Evolutionary conservation across 2,329 filamentous ascomycete species (phyloP), one percentile per base, ranked within the genome.

Genomic region (Chaetomium sp.): DNA sequence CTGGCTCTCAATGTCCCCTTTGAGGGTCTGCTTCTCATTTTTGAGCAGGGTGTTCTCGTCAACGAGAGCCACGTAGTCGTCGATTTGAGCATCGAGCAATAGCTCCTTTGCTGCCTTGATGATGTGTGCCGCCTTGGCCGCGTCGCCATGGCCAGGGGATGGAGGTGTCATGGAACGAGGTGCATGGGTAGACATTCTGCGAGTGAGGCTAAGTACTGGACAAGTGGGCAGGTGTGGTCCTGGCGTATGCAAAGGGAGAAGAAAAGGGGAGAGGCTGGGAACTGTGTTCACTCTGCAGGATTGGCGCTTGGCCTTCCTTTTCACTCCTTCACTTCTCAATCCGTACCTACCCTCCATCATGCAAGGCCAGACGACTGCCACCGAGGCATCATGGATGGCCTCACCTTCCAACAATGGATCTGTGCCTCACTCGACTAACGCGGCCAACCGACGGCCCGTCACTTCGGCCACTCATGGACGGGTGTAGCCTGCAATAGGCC

Each of bases 391-490:
- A 42, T n/a, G 38, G 38, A 57, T 53, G 49, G 56, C 27, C 23
- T 25, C 42, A 29, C 13, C 31, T 27, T 8, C 31, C 57, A 54
- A 45, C 49, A 47, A 57, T 47, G 56, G 16, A 23, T 21, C 60
- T 60, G 60, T 66, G 60, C 51, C 45, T 53, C 55, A 35, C 29
- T 19, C 16, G n/a, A 8, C 12, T 3, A 4, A 58, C 55, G 60
- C 50, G 53, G 60, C 50, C 19, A 29, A 4, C 60, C 51, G 45
- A n/a, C 64, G 64, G 64, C 31, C 60, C 55, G 57, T 31, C 29
- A 53, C 64, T 33, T 63, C 47, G 57, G 33, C 64, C 64, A 63
- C 51, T 63, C 50, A 57, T 16, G 25, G n/a, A 12, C 33, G 54
- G 56, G 23, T 31, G 38, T 45, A 47, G 25, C 21, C 60, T 57